These are phyloP conservation scores for Vitis rotundifolia DNA, from an alignment of 164 flowering plant species.

Conservation along the genomic window DNA sequence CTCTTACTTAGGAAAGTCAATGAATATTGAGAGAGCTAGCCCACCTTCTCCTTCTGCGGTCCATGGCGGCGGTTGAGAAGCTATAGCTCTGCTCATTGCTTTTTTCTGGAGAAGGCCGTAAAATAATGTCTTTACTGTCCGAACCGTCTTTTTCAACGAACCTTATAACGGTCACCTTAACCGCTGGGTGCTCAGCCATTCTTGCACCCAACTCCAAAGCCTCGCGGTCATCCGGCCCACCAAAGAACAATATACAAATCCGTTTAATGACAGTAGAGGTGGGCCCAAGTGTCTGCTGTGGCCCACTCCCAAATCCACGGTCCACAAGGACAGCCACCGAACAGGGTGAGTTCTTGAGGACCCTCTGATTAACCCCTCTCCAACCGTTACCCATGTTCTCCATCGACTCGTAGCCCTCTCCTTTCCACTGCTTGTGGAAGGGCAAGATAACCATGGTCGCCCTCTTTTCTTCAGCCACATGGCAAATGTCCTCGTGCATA, in stretches of 20 bases:
- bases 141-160: conserved; percentile 22
- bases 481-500: conserved; percentile 85
- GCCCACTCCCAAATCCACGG: conserved; percentile 16
- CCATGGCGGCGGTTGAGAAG: conserved; percentile 45
- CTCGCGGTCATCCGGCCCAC: conserved; percentile 82
- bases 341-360: conserved; percentile 5
- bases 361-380: conserved; percentile 13
- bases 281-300: conserved; percentile 15
- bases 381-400: conserved; percentile 25
- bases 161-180: conserved; percentile 44
- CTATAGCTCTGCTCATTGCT: conserved; percentile 34
- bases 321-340: conserved; percentile 5
- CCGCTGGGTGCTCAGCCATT: conserved; percentile 73
- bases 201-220: conserved; percentile 55
- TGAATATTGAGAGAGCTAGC: too few relatives aligned
- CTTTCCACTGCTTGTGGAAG: conserved; percentile 57
- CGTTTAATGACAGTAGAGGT: conserved; percentile 14
- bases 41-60: conserved; percentile 42
- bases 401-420: conserved; percentile 19
- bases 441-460: conserved; percentile 63
- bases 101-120: conserved; percentile 31
- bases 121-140: conserved; percentile 4
- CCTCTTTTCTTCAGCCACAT: conserved; percentile 59
- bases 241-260: conserved; percentile 60
- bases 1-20: too few relatives aligned